A percentile compares a stretch with the other conserved stretches of the same genome.
phyloP scores from a whole-genome alignment of 345 rosid genomes.

The Combretum micranthum region DNA sequence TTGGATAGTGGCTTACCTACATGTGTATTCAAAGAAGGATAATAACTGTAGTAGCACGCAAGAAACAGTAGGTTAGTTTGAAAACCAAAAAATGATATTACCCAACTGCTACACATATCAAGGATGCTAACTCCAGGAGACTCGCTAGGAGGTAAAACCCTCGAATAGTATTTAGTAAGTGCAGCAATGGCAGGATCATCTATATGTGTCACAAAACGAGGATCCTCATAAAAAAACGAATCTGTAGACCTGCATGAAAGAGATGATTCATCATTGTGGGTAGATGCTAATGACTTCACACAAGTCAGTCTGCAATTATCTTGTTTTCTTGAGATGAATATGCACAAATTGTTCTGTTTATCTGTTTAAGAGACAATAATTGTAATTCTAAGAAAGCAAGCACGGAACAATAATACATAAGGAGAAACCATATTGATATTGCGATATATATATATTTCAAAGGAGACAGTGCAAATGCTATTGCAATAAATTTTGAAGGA shows the following conservation, averaged over 20 bases:
- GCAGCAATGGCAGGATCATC: slow-evolving; percentile 92
- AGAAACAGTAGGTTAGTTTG: neutral
- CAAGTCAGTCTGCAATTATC: no score
- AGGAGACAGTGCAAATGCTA: no score
- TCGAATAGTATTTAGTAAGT: slow-evolving; percentile 65
- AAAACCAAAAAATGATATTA: slow-evolving; percentile 18
- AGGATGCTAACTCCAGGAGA: slow-evolving; percentile 75
- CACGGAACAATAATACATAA: no score
- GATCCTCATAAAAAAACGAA: slow-evolving; percentile 64
- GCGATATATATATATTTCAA: no score
- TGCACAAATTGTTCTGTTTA: no score
- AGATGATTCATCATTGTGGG: neutral
- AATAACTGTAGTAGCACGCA: slow-evolving; percentile 2
- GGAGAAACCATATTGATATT: no score
- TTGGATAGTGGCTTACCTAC: slow-evolving; percentile 88
- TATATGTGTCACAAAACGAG: slow-evolving; percentile 85
- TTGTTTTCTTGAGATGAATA: no score
- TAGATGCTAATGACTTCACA: no score
- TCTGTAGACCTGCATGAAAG: slow-evolving; percentile 56
- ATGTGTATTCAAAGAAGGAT: slow-evolving; percentile 4
- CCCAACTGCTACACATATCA: slow-evolving; percentile 99
- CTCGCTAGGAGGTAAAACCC: slow-evolving; percentile 70
- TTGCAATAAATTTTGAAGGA: no score
- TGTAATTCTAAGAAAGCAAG: no score
- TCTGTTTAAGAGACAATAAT: no score